These are phyloP conservation scores for Cetraspora pellucida DNA, from an alignment of 192 early-diverging fungal species.

Conservation along the genomic window DNA sequence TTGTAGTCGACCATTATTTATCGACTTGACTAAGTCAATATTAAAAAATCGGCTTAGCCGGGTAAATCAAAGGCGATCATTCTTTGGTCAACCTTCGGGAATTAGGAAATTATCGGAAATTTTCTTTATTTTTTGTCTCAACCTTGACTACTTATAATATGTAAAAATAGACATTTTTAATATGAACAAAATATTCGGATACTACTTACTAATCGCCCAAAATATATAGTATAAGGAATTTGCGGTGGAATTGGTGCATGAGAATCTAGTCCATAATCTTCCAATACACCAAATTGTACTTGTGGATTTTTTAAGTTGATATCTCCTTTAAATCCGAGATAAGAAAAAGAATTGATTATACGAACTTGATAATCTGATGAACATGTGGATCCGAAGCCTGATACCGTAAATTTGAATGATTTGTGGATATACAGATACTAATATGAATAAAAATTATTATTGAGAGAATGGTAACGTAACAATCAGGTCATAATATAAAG, in stretches of 20 bases:
- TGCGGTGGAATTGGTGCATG: slow-evolving; percentile 37
- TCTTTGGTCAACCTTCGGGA: no score
- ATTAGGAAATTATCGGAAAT: no score
- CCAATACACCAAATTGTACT: slow-evolving; percentile 71
- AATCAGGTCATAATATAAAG: background rate
- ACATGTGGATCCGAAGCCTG: slow-evolving; percentile 76
- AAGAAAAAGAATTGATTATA: slow-evolving; percentile 84
- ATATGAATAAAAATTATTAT: background rate
- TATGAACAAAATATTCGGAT: background rate
- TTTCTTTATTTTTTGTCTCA: no score
- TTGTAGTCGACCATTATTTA: no score
- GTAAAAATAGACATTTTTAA: background rate
- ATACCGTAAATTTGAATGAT: slow-evolving; percentile 78
- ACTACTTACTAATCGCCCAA: slow-evolving; percentile 63
- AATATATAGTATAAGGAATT: slow-evolving; percentile 56
- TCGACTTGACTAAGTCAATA: no score
- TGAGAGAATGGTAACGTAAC: background rate
- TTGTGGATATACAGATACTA: slow-evolving; percentile 20
- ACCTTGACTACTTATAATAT: no score
- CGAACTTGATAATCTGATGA: slow-evolving; percentile 71
- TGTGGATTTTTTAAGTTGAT: slow-evolving; percentile 85
- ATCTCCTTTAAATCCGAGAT: slow-evolving; percentile 78
- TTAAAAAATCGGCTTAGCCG: no score
- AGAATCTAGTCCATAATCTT: slow-evolving; percentile 72
- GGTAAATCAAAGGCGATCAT: no score